Base-by-base conservation (phyloP, 2,329 filamentous ascomycete genomes). In the Exophiala sideris region DNA sequence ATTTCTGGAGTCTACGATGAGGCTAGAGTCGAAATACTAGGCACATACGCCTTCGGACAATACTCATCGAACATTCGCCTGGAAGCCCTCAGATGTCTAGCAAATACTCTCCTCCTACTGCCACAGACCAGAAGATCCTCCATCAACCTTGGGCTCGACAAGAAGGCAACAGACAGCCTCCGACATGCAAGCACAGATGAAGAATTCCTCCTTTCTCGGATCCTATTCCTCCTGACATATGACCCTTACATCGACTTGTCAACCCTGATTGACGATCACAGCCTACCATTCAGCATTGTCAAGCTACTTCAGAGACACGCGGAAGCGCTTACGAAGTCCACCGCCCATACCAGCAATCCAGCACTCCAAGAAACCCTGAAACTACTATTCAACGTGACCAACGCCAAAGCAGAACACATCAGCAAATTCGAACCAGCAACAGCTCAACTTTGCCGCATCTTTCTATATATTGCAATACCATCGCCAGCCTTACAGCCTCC, bases 1-100 rank as follows among this genome's bases (percentile, higher is more conserved):
- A 85, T 91, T 24, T 87, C 87, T 54, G 87, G 89, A 1, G 92
- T 97, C 54, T 96, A 94, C 71, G 87, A 87, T n/a, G 80, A 82
- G 70, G 76, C 86, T 71, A 90, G 89, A 11, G 86, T 96, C 46
- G 76, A 81, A 54, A 87, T 83, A 42, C 76, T 97, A 40, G 79
- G 83, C 29, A 80, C 76, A 48, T 86, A 92, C 76, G 88, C 86
- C 3, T 89, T 96, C 64, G 79, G 88, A 46, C 83, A 80, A 57
- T 73, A 79, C 21, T 84, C 81, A 2, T 74, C 74, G 29, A 79
- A 79, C 7, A 84, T 86, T 1, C 87, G 87, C 2, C 83, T 85
- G 53, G 88, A 91, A 66, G 91, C 85, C 1, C 75, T 96, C 36
- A 82, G 90, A 64, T 91, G 90, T 63, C 72, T 97, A 45, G 91